phyloP scores from a whole-genome alignment of 805 yeast genomes.

The Schizosaccharomyces osmophilus region DNA sequence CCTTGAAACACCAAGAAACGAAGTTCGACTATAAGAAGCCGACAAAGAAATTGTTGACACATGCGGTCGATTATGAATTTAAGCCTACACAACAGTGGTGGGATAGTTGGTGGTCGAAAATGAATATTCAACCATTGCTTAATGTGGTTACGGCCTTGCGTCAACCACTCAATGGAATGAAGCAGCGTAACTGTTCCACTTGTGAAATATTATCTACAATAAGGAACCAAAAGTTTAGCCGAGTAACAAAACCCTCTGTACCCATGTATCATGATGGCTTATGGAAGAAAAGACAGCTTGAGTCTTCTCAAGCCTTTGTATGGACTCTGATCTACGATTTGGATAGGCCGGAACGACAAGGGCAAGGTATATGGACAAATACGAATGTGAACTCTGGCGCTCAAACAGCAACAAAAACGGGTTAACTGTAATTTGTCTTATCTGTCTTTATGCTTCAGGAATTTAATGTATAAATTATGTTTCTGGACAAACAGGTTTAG shows the following conservation, averaged over 20 bases:
- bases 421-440: no score
- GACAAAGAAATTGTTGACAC: background rate
- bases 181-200: background rate
- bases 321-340: background rate
- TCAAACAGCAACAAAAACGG: no score
- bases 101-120: background rate
- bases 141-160: background rate
- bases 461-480: no score
- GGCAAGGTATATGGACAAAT: background rate
- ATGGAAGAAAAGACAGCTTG: background rate
- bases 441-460: no score
- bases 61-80: background rate
- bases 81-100: background rate
- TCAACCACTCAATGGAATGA: background rate
- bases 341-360: background rate
- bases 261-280: background rate
- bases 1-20: background rate
- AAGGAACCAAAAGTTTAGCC: background rate
- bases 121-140: background rate
- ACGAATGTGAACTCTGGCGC: background rate
- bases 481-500: no score
- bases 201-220: background rate
- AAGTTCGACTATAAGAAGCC: background rate
- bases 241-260: background rate
- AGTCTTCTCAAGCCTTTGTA: background rate